Percentiles rank a stretch among this genome's conserved stretches.
Conservation (phyloP, 306 rosid species). For the Corylus avellana region DNA sequence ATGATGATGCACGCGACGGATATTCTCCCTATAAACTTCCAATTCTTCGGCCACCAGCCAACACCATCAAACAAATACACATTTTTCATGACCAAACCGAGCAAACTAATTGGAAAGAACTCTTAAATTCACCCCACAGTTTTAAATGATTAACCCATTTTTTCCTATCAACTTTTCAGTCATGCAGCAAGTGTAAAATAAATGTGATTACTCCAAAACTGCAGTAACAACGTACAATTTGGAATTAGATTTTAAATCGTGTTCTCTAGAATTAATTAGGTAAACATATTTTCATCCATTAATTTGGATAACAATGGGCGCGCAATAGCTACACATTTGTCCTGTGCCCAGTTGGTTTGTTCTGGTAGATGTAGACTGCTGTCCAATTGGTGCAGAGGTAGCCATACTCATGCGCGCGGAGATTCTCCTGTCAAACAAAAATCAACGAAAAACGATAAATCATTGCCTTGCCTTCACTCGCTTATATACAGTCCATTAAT, state of each 20-base stretch:
- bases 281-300: background rate
- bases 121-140: background rate
- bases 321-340: background rate
- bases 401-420: background rate
- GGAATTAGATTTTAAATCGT: background rate
- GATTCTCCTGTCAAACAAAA: background rate
- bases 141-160: too few species aligned
- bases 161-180: background rate
- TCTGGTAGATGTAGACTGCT: background rate
- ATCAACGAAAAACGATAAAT: slow-evolving; percentile 1
- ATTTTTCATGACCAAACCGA: slow-evolving; percentile 2
- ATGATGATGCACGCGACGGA: slow-evolving; percentile 30
- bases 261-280: background rate
- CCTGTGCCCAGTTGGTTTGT: background rate
- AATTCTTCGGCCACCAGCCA: background rate
- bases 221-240: background rate
- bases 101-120: background rate
- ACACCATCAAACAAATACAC: background rate
- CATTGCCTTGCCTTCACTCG: background rate
- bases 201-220: background rate
- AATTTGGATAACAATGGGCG: background rate
- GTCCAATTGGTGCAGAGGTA: background rate
- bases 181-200: background rate
- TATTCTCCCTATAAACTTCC: slow-evolving; percentile 32
- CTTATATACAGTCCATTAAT: background rate